Percentiles rank a stretch among this genome's conserved stretches.
Evolutionary conservation across 2,329 filamentous ascomycete genomes (phyloP).

Genomic region (Hyphodiscus sp.): DNA sequence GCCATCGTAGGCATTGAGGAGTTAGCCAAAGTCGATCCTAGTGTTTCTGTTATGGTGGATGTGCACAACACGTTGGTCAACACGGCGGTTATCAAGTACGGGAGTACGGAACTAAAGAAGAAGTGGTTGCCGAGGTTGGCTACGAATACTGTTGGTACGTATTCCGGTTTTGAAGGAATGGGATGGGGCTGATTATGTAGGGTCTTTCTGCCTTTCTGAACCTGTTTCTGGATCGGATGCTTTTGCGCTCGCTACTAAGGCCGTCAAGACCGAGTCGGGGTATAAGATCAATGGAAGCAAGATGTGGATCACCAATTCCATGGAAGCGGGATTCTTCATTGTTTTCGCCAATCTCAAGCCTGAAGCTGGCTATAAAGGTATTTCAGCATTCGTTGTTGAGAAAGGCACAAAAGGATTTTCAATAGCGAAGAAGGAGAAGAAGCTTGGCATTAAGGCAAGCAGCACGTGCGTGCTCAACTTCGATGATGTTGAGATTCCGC

Average conservation of each 20-base stretch:
- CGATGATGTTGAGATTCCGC: slow-evolving; percentile 88
- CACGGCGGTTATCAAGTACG: slow-evolving; percentile 84
- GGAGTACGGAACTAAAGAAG: slow-evolving; percentile 68
- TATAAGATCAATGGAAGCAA: slow-evolving; percentile 88
- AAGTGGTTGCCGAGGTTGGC: slow-evolving; percentile 86
- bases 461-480: slow-evolving; percentile 97
- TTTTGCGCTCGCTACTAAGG: slow-evolving; percentile 89
- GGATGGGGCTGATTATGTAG: slow-evolving; percentile 24
- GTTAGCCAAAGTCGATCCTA: slow-evolving; percentile 86
- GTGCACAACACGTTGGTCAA: slow-evolving; percentile 98
- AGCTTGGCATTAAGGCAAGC: slow-evolving; percentile 91
- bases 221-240: slow-evolving; percentile 91
- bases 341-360: slow-evolving; percentile 96
- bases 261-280: slow-evolving; percentile 72
- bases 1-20: slow-evolving; percentile 97
- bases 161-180: neutral
- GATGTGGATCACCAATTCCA: slow-evolving; percentile 99
- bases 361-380: slow-evolving; percentile 90
- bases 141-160: slow-evolving; percentile 69
- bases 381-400: slow-evolving; percentile 92
- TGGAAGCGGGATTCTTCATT: slow-evolving; percentile 92
- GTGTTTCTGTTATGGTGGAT: slow-evolving; percentile 89
- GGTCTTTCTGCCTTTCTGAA: slow-evolving; percentile 89
- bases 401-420: slow-evolving; percentile 84
- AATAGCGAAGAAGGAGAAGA: slow-evolving; percentile 99